Percentiles rank a stretch among this genome's conserved stretches.
Conservation (phyloP, 139 green algal species). For the Trebouxia sp. region DNA sequence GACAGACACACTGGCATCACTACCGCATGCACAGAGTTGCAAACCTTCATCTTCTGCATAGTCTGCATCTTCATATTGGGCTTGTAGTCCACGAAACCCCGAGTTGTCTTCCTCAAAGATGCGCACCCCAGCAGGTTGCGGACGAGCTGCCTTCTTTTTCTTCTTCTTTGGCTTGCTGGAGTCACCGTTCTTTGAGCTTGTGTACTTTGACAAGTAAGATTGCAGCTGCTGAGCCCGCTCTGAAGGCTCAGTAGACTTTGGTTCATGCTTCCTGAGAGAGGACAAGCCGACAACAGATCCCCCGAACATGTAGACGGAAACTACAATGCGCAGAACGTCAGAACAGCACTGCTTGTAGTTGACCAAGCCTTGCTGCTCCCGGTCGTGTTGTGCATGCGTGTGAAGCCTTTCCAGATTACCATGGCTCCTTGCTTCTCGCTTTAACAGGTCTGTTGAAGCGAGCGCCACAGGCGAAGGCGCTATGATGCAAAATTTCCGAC, state of each 20-base stretch:
- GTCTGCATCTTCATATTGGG: slow-evolving; percentile 23
- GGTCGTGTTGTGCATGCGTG: no score
- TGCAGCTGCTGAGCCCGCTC: slow-evolving; percentile 11
- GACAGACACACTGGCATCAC: background rate
- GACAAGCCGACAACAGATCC: slow-evolving; percentile 2
- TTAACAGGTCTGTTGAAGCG: no score
- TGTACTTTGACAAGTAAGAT: background rate
- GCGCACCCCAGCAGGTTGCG: slow-evolving; percentile 36
- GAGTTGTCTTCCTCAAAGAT: slow-evolving; percentile 73
- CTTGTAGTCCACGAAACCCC: slow-evolving; percentile 39
- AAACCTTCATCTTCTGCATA: slow-evolving; percentile 36
- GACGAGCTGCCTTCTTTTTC: background rate
- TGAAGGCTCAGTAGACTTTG: slow-evolving; percentile 13
- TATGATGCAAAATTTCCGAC: no score
- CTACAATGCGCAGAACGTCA: background rate
- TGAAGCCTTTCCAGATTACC: background rate
- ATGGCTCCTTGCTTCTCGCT: background rate
- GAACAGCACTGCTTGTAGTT: no score
- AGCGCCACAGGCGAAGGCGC: no score
- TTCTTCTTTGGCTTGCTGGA: slow-evolving; percentile 63
- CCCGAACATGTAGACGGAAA: background rate
- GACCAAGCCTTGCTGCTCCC: no score
- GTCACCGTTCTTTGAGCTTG: slow-evolving; percentile 16
- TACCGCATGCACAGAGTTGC: slow-evolving; percentile 38
- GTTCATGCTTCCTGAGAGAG: background rate